A percentile compares a stretch with the other conserved stretches of the same genome.
These are phyloP conservation scores for Teunomyces lycoperdinae DNA, from an alignment of 805 yeast genomes.

Conservation along the genomic window DNA sequence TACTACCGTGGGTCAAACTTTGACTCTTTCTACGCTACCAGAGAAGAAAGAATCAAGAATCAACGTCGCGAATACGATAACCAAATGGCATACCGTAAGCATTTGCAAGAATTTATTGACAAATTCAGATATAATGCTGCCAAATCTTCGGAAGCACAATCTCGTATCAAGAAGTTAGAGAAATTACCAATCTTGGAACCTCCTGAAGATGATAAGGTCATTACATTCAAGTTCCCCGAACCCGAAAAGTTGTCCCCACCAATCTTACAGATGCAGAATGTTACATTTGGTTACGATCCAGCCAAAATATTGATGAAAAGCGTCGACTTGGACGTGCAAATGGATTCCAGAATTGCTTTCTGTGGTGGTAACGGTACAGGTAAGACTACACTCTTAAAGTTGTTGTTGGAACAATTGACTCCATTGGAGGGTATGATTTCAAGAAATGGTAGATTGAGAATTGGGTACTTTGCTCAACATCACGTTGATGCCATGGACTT, in stretches of 20 bases:
- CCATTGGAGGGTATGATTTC: slow-evolving; percentile 80
- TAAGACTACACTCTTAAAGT: slow-evolving; percentile 89
- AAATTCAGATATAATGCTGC: slow-evolving; percentile 98
- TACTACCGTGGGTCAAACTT: slow-evolving; percentile 93
- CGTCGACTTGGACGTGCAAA: slow-evolving; percentile 86
- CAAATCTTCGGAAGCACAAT: slow-evolving; percentile 95
- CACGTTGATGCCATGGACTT: slow-evolving; percentile 98
- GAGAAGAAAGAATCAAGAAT: slow-evolving; percentile 92
- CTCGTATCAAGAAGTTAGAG: slow-evolving; percentile 94
- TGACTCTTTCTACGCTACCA: slow-evolving; percentile 87
- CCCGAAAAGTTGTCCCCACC: slow-evolving; percentile 94
- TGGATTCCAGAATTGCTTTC: slow-evolving; percentile 92
- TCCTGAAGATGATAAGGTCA: slow-evolving; percentile 86
- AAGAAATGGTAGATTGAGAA: slow-evolving; percentile 80
- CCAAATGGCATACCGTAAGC: slow-evolving; percentile 94
- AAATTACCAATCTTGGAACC: slow-evolving; percentile 89
- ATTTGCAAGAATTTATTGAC: slow-evolving; percentile 91
- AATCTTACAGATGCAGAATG: slow-evolving; percentile 81
- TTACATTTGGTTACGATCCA: slow-evolving; percentile 79
- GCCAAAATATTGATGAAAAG: slow-evolving; percentile 61
- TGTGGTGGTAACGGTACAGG: slow-evolving; percentile 99
- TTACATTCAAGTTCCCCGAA: slow-evolving; percentile 90
- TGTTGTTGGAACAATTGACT: slow-evolving; percentile 71
- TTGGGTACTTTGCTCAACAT: slow-evolving; percentile 97
- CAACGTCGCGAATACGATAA: slow-evolving; percentile 94